A percentile compares a stretch with the other conserved stretches of the same genome.
These are phyloP conservation scores for Penicillium egyptiacum DNA, from an alignment of 495 filamentous ascomycete genomes.

Conservation along the genomic window DNA sequence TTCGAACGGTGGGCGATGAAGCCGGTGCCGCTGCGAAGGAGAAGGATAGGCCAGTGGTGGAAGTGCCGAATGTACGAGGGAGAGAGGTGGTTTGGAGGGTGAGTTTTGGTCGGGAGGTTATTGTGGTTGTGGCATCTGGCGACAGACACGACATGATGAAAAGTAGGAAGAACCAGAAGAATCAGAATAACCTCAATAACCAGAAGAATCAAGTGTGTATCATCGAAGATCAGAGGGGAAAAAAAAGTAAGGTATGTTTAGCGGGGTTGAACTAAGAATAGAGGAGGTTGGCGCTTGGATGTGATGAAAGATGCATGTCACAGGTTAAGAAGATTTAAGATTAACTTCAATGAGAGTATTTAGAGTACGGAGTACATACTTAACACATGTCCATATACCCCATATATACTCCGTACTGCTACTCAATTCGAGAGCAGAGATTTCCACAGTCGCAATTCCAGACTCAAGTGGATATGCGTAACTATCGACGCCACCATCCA, in stretches of 20 bases:
- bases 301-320: slow-evolving; percentile 12
- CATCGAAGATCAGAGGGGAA: slow-evolving; percentile 23
- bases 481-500: slow-evolving; percentile 33
- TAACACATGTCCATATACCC: neutral
- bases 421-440: neutral
- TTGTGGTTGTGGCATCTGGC: slow-evolving; percentile 27
- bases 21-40: slow-evolving; percentile 59
- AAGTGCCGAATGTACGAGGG: slow-evolving; percentile 53
- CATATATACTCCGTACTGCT: neutral
- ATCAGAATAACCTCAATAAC: slow-evolving; percentile 2
- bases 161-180: slow-evolving; percentile 17
- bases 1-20: slow-evolving; percentile 73
- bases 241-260: slow-evolving; percentile 18
- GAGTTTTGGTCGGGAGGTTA: slow-evolving; percentile 69
- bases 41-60: slow-evolving; percentile 55
- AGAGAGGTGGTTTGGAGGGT: slow-evolving; percentile 70
- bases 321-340: neutral
- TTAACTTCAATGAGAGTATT: neutral
- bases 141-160: slow-evolving; percentile 33
- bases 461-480: slow-evolving; percentile 11
- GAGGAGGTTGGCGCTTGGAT: slow-evolving; percentile 17
- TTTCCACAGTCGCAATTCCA: slow-evolving; percentile 2
- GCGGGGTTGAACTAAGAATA: slow-evolving; percentile 16
- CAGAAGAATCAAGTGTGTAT: slow-evolving; percentile 9
- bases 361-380: too few relatives aligned